These are phyloP conservation scores for Colletotrichum sp. DNA, from an alignment of 2,329 filamentous ascomycete species.

Conservation along the genomic window DNA sequence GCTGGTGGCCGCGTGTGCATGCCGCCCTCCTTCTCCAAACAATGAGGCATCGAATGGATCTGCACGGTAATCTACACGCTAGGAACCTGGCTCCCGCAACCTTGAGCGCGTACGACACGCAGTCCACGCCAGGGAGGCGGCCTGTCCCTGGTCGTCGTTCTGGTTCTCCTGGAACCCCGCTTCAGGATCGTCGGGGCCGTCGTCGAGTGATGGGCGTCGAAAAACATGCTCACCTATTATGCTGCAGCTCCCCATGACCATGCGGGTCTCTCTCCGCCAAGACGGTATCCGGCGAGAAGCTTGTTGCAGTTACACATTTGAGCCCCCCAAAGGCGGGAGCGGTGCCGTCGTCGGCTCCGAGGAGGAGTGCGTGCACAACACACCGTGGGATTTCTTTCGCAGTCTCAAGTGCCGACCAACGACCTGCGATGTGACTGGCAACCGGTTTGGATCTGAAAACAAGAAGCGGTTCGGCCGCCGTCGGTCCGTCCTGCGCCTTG, in stretches of 20 bases:
- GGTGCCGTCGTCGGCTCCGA: neutral
- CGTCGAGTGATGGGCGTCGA: neutral
- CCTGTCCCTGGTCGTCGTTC: neutral
- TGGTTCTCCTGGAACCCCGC: neutral
- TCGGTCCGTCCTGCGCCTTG: neutral
- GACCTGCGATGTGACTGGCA: neutral
- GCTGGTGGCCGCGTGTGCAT: neutral
- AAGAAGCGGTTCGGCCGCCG: neutral
- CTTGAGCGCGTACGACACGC: neutral
- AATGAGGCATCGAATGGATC: neutral
- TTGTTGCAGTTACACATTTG: neutral
- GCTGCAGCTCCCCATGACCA: neutral
- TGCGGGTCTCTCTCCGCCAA: neutral
- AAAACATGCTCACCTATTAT: neutral
- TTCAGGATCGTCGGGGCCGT: neutral
- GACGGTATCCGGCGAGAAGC: conserved; percentile 10
- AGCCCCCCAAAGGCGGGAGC: neutral
- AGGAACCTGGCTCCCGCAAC: neutral
- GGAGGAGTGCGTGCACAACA: neutral
- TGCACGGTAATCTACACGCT: neutral
- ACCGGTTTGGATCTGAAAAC: neutral
- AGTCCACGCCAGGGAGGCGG: neutral
- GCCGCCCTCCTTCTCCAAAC: neutral
- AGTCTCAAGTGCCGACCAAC: neutral
- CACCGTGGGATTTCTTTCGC: neutral